A percentile compares a stretch with the other conserved stretches of the same genome.
phyloP scores from a whole-genome alignment of 192 early-diverging fungal genomes.

The Entomortierella beljakovae region DNA sequence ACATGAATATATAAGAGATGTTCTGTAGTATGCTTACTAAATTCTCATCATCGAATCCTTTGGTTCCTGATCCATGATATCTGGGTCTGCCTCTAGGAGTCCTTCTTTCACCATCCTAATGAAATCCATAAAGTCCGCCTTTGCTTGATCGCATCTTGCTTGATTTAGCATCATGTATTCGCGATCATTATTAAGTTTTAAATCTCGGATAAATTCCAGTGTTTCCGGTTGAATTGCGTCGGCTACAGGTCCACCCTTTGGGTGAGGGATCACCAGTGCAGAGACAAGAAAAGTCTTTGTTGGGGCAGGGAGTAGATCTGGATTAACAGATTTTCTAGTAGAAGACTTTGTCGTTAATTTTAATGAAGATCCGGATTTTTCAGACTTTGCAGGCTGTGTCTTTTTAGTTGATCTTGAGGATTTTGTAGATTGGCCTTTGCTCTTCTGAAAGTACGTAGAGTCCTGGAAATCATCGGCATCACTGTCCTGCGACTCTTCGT shows the following conservation, averaged over 20 bases:
- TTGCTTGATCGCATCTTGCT: constrained; percentile 45
- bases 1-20: not conserved
- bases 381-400: not conserved
- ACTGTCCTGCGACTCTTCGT: constrained; percentile 9
- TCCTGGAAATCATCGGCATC: constrained; percentile 23
- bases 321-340: not conserved
- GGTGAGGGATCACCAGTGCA: constrained; percentile 42
- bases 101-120: constrained; percentile 55
- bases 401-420: not conserved
- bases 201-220: constrained; percentile 59
- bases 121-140: constrained; percentile 63
- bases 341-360: not conserved
- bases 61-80: constrained; percentile 53
- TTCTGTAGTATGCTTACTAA: constrained; percentile 36
- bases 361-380: not conserved
- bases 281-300: constrained; percentile 14
- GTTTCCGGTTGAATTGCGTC: constrained; percentile 63
- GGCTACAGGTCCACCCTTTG: constrained; percentile 50
- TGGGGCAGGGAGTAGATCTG: constrained; percentile 8
- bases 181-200: constrained; percentile 63
- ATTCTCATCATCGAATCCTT: constrained; percentile 61
- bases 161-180: constrained; percentile 58
- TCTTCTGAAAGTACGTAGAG: not conserved
- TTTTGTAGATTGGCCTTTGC: not conserved
- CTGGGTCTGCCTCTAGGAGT: constrained; percentile 56